Percentiles rank a stretch among this genome's conserved stretches.
phyloP scores from a whole-genome alignment of 2,329 filamentous ascomycete genomes.

The Ceratocystis colombiana region DNA sequence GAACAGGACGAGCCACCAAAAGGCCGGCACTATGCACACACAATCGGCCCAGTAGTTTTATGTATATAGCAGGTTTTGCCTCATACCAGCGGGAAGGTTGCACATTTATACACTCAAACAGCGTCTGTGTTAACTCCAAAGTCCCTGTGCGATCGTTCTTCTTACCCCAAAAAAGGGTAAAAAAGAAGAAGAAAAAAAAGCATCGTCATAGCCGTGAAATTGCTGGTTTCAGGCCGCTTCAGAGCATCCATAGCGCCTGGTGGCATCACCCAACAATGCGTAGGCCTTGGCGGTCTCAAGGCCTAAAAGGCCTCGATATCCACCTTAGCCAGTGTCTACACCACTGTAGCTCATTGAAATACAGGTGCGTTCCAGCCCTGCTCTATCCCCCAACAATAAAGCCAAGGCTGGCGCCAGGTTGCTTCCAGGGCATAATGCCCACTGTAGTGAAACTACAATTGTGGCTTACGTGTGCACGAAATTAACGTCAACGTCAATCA shows the following conservation, averaged over 20 bases:
- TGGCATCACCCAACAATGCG: too few species aligned
- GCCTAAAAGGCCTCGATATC: not conserved
- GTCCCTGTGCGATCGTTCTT: not conserved
- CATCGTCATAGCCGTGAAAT: not conserved
- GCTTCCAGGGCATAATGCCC: not conserved
- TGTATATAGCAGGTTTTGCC: not conserved
- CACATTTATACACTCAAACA: not conserved
- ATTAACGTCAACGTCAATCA: conserved; percentile 7
- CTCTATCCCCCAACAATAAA: not conserved
- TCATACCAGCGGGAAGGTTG: not conserved
- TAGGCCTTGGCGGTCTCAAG: too few species aligned
- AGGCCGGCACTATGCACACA: not conserved
- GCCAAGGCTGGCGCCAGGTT: not conserved
- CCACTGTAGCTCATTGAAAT: not conserved
- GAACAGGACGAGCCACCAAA: not conserved
- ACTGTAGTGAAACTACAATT: conserved; percentile 17
- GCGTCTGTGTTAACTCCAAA: not conserved
- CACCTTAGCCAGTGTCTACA: not conserved
- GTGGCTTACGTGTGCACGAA: conserved; percentile 26
- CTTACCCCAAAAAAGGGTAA: not conserved
- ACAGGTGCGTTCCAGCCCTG: not conserved
- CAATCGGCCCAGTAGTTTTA: not conserved
- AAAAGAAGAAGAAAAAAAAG: not conserved
- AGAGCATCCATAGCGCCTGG: too few species aligned
- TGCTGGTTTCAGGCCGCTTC: too few species aligned